A percentile compares a stretch with the other conserved stretches of the same genome.
phyloP scores from a whole-genome alignment of 2,329 filamentous ascomycete genomes.

The Calonectria multiphialidica region DNA sequence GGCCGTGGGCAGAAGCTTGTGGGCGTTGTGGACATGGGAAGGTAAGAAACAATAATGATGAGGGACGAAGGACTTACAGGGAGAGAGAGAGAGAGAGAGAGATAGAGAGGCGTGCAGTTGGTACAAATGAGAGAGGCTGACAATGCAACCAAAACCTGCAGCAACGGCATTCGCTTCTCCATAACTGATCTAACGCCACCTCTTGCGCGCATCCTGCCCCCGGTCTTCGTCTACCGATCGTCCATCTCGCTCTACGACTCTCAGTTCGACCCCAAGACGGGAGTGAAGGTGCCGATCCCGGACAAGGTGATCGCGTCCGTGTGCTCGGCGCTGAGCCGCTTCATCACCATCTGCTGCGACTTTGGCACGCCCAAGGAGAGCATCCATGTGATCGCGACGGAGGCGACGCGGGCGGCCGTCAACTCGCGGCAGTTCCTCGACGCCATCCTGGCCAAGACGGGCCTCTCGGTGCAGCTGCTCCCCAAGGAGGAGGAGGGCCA shows the following conservation, averaged over 20 bases:
- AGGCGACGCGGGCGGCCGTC: slow-evolving; percentile 46
- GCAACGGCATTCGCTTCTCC: slow-evolving; percentile 81
- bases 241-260: slow-evolving; percentile 49
- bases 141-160: slow-evolving; percentile 38
- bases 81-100: background rate
- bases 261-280: slow-evolving; percentile 47
- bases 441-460: slow-evolving; percentile 65
- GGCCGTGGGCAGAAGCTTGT: slow-evolving; percentile 46
- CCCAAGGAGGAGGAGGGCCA: slow-evolving; percentile 75
- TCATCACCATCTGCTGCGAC: slow-evolving; percentile 45
- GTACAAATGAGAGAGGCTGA: slow-evolving; percentile 20
- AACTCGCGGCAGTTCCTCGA: slow-evolving; percentile 45
- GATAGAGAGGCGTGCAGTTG: background rate
- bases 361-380: slow-evolving; percentile 40
- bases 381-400: slow-evolving; percentile 48
- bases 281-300: slow-evolving; percentile 47
- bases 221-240: slow-evolving; percentile 47
- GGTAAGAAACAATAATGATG: slow-evolving; percentile 34
- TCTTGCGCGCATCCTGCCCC: slow-evolving; percentile 71
- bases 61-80: background rate
- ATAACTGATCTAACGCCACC: slow-evolving; percentile 60
- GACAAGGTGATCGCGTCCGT: slow-evolving; percentile 43
- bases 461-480: slow-evolving; percentile 71
- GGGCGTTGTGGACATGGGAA: slow-evolving; percentile 54
- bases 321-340: slow-evolving; percentile 43